phyloP scores from a whole-genome alignment of 345 rosid genomes.

The Excoecaria cochinchinensis region DNA sequence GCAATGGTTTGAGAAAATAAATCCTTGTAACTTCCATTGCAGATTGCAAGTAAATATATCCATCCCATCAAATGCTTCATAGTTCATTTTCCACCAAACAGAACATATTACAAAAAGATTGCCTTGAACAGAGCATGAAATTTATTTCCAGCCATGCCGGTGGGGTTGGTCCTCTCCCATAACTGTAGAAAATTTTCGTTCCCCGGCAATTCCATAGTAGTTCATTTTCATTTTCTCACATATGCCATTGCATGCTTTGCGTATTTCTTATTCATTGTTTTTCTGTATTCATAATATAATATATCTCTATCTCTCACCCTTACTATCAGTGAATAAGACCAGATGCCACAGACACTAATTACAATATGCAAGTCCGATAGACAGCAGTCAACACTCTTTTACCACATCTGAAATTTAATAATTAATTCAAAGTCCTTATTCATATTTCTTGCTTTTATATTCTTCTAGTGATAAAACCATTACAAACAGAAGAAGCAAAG shows the following conservation, averaged over 20 bases:
- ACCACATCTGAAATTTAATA: background rate
- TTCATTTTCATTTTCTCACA: too few relatives aligned
- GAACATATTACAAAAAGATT: background rate
- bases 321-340: background rate
- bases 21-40: background rate
- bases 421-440: background rate
- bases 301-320: background rate
- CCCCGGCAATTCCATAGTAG: too few relatives aligned
- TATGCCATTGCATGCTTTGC: background rate
- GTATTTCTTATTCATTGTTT: background rate
- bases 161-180: background rate
- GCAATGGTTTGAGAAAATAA: constrained; percentile 2
- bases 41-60: background rate
- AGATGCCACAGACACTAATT: background rate
- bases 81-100: background rate
- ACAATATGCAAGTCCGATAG: background rate
- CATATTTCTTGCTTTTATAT: background rate
- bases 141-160: background rate
- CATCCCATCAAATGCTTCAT: constrained; percentile 1
- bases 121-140: background rate
- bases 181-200: background rate
- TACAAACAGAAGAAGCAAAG: background rate
- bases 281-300: background rate
- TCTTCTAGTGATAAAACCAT: background rate
- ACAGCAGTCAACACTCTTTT: background rate